These are phyloP conservation scores for Fraxinus greggii DNA, from an alignment of 305 asterid genomes.

Conservation along the genomic window DNA sequence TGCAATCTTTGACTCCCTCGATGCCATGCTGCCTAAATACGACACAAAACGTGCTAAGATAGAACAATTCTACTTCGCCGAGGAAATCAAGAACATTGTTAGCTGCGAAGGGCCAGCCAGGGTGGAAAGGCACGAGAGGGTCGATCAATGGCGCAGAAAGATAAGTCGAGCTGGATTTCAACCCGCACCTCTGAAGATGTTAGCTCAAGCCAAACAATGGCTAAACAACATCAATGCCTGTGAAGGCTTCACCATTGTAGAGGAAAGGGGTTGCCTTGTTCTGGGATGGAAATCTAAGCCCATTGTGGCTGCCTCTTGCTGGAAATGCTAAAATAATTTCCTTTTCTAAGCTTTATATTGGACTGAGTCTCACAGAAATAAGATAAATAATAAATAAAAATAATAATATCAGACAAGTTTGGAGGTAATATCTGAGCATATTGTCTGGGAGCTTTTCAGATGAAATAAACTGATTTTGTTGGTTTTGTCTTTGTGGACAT, in stretches of 20 bases:
- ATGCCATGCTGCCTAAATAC: slow-evolving; percentile 68
- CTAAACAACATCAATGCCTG: slow-evolving; percentile 31
- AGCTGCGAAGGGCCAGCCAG: slow-evolving; percentile 84
- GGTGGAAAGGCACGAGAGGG: slow-evolving; percentile 88
- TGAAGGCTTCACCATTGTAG: slow-evolving; percentile 51
- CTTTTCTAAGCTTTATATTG: background rate
- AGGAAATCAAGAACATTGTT: slow-evolving; percentile 85
- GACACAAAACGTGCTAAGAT: slow-evolving; percentile 77
- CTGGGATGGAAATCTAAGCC: slow-evolving; percentile 82
- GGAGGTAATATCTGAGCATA: background rate
- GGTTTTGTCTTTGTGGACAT: background rate
- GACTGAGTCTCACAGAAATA: background rate
- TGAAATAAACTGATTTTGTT: background rate
- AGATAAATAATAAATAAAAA: background rate
- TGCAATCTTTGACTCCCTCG: slow-evolving; percentile 77
- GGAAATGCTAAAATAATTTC: slow-evolving; percentile 51
- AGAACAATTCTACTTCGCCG: slow-evolving; percentile 83
- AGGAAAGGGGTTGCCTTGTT: slow-evolving; percentile 62
- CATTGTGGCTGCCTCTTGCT: slow-evolving; percentile 58
- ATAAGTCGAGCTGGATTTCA: slow-evolving; percentile 95
- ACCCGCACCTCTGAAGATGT: slow-evolving; percentile 55
- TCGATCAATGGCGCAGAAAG: slow-evolving; percentile 92
- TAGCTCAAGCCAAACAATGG: slow-evolving; percentile 49
- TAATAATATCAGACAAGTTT: background rate
- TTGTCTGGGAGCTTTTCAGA: background rate